Evolutionary conservation across 2,329 filamentous ascomycete species (phyloP), one percentile per base, ranked within the genome.

Genomic region (Aaosphaeria arxii): DNA sequence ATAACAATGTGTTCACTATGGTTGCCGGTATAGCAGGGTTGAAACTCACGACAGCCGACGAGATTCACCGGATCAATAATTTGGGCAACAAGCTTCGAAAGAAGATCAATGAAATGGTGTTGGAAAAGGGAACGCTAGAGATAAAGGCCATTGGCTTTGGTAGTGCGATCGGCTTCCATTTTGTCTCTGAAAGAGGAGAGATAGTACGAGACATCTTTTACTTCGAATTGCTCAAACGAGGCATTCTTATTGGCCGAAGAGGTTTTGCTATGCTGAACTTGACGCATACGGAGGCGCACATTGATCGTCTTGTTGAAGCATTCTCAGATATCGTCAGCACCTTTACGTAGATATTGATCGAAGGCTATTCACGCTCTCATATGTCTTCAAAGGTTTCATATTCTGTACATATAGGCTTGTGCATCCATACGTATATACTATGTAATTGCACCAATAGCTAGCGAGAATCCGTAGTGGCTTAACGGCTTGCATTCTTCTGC

Each of bases 1-100:
- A 86, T 62, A 87, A 87, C 61, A 86, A 86, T 33, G 39, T 45
- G 5, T 39, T 45, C 11, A 45, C 33, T n/a, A 45, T 45, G 43
- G n/a, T 35, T 9, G 43, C 43, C 7, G 43, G 43, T 5, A 40
- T 45, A 7, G 43, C 43, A 36, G 42, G 33, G 7, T n/a, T 41
- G 39, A 24, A 41, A 24, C 7, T 41, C 7, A 17, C 24, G 17
- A 41, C 39, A 24, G 7, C 39, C 39, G 17, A 41, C 7, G 39
- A 41, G 39, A 41, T 41, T 17, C 7, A 7, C 7, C 39, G 39
- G 7, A 7, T 36, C 7, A 36, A 36, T 36, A n/a, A 7, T 36
- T n/a, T 36, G n/a, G 33, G 33, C 7, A n/a, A 36, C n/a, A 7
- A n/a, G 33, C 33, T 36, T 7, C 33, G 33, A n/a, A n/a, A n/a